A percentile compares a stretch with the other conserved stretches of the same genome.
phyloP scores from a whole-genome alignment of 1,284 basidiomycete genomes.

The Tilletia caries region DNA sequence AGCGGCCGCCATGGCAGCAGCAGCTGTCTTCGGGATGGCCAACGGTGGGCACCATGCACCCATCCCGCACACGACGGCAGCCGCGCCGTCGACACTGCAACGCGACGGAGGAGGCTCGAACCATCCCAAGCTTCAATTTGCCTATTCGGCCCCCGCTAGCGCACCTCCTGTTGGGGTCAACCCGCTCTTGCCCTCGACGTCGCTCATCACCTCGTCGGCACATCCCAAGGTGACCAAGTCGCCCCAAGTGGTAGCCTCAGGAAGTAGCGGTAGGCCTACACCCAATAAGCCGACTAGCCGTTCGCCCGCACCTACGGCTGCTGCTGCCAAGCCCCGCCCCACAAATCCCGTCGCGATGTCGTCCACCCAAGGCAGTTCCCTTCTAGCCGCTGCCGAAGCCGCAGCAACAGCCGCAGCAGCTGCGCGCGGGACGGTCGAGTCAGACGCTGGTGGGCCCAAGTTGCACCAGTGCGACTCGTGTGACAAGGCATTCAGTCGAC shows the following conservation, averaged over 20 bases:
- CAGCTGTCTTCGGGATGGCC: not conserved
- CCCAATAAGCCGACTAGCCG: too few species aligned
- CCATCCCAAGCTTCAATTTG: constrained; percentile 2
- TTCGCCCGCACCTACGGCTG: too few species aligned
- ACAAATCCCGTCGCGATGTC: too few species aligned
- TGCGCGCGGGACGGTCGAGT: constrained; percentile 25
- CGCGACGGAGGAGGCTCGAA: not conserved
- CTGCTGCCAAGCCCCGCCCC: not conserved
- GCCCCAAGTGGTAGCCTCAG: not conserved
- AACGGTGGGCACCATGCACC: not conserved
- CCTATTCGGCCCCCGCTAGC: not conserved
- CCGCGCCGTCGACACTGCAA: not conserved
- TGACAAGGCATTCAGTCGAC: constrained; percentile 49
- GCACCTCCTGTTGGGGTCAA: not conserved
- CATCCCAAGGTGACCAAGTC: not conserved
- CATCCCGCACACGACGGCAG: not conserved
- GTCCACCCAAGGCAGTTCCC: not conserved
- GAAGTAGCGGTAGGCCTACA: too few species aligned
- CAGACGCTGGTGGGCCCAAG: constrained; percentile 51
- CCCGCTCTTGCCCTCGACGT: not conserved
- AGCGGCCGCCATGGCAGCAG: not conserved
- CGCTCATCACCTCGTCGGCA: not conserved
- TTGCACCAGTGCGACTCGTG: constrained; percentile 51
- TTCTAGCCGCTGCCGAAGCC: too few species aligned
- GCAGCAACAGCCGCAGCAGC: too few species aligned